phyloP scores from a whole-genome alignment of 2,329 filamentous ascomycete genomes.

The Conoideocrella luteorostrata region DNA sequence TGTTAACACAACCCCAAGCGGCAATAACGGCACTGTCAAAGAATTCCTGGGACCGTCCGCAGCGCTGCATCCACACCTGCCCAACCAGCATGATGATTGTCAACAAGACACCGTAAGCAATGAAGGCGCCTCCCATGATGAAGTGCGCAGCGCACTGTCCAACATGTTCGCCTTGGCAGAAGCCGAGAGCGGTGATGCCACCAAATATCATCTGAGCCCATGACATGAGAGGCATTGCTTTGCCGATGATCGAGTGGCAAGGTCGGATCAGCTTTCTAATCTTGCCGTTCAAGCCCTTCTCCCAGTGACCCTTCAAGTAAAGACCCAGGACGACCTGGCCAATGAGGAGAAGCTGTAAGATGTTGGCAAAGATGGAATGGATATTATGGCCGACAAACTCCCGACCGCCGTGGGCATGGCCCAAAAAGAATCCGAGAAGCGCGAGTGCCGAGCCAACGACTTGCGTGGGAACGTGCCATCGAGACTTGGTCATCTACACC shows the following conservation, averaged over 20 bases:
- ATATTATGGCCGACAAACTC: constrained; percentile 71
- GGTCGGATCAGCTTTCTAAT: constrained; percentile 67
- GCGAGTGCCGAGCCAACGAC: constrained; percentile 67
- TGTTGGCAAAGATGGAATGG: constrained; percentile 73
- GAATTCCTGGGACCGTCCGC: constrained; percentile 89
- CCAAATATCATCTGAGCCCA: constrained; percentile 97
- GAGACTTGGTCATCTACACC: constrained; percentile 71
- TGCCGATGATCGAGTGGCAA: constrained; percentile 76
- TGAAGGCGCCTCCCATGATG: constrained; percentile 97
- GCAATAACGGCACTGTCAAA: constrained; percentile 90
- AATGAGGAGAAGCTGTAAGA: constrained; percentile 72
- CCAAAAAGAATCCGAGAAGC: constrained; percentile 81
- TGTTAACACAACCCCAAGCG: constrained; percentile 94
- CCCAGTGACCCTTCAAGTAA: constrained; percentile 85
- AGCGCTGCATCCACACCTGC: constrained; percentile 76
- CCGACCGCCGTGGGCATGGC: constrained; percentile 83
- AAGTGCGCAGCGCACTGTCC: constrained; percentile 95
- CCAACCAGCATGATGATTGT: constrained; percentile 83
- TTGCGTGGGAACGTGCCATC: constrained; percentile 92
- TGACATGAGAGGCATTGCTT: constrained; percentile 74
- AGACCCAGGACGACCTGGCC: constrained; percentile 73
- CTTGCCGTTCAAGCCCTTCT: constrained; percentile 72
- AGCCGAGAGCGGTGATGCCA: constrained; percentile 84
- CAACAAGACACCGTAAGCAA: constrained; percentile 84
- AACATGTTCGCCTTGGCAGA: constrained; percentile 84